Conservation (phyloP, 2,329 filamentous ascomycete genomes). For the Penicillium hordei region DNA sequence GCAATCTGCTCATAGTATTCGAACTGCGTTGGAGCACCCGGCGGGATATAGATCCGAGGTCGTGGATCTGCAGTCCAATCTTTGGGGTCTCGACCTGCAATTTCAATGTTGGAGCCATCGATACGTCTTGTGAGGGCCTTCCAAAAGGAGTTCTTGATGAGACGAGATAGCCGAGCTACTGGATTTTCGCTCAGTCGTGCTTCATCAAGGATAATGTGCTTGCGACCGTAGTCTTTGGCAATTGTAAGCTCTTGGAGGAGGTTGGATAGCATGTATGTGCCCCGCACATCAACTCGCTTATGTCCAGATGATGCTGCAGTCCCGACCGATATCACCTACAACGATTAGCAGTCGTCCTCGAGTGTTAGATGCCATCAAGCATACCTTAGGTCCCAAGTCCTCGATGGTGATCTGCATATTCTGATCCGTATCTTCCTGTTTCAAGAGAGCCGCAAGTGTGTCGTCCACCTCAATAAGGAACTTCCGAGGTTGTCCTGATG, state of each 20-base stretch:
- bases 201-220: conserved; percentile 88
- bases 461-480: conserved; percentile 85
- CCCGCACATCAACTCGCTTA: conserved; percentile 85
- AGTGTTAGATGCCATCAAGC: not conserved
- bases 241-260: conserved; percentile 91
- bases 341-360: conserved; percentile 26
- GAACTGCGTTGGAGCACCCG: conserved; percentile 79
- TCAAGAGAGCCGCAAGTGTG: conserved; percentile 74
- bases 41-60: conserved; percentile 87
- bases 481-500: conserved; percentile 66
- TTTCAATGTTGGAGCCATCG: conserved; percentile 75
- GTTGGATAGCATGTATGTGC: conserved; percentile 97
- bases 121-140: conserved; percentile 84
- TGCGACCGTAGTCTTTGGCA: conserved; percentile 85
- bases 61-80: conserved; percentile 90
- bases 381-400: conserved; percentile 85
- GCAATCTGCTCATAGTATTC: conserved; percentile 86
- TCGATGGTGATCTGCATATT: conserved; percentile 99
- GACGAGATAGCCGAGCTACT: conserved; percentile 77
- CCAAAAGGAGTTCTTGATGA: conserved; percentile 93
- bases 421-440: conserved; percentile 86
- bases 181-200: conserved; percentile 92
- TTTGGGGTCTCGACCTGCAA: conserved; percentile 86
- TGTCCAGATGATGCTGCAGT: conserved; percentile 83
- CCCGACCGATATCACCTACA: conserved; percentile 75